These are phyloP conservation scores for Musa itinerans DNA, from an alignment of 176 grass and related monocot species.

Conservation along the genomic window DNA sequence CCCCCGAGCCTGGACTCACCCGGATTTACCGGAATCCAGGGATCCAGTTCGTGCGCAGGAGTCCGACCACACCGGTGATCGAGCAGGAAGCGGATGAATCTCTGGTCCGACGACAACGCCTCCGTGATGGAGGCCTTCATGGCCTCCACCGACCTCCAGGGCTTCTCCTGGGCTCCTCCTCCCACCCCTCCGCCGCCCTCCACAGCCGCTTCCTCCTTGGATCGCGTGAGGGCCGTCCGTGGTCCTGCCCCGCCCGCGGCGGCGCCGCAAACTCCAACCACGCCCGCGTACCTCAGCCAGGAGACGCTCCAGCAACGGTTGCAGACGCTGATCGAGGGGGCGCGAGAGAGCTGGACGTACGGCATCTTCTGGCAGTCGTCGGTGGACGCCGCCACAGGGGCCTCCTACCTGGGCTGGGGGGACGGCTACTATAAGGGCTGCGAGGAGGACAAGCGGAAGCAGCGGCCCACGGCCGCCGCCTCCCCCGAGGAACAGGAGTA, in stretches of 20 bases:
- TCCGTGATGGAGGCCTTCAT: constrained; percentile 35
- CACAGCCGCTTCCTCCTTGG: neutral
- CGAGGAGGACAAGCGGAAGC: constrained; percentile 85
- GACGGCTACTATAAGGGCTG: constrained; percentile 23
- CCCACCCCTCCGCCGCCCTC: neutral
- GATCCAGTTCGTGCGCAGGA: too few species aligned
- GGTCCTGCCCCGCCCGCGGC: neutral
- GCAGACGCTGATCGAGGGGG: constrained; percentile 72
- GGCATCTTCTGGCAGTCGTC: constrained; percentile 95
- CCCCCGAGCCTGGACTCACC: too few species aligned
- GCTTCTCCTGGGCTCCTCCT: constrained; percentile 44
- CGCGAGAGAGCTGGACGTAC: constrained; percentile 73
- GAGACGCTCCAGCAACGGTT: constrained; percentile 88
- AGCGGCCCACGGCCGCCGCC: neutral
- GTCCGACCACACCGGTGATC: too few species aligned
- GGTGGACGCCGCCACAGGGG: constrained; percentile 38
- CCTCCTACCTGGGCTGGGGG: constrained; percentile 74
- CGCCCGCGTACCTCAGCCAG: constrained; percentile 43
- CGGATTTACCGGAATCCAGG: too few species aligned
- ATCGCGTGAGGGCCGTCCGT: too few species aligned
- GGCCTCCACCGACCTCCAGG: constrained; percentile 85
- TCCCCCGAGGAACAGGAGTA: constrained; percentile 72
- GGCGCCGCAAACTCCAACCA: neutral
- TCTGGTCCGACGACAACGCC: constrained; percentile 87
- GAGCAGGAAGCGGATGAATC: constrained; percentile 39